Evolutionary conservation across 257 asterid genomes (phyloP), one percentile per base, ranked within the genome.

Genomic region (Primulina tabacum): DNA sequence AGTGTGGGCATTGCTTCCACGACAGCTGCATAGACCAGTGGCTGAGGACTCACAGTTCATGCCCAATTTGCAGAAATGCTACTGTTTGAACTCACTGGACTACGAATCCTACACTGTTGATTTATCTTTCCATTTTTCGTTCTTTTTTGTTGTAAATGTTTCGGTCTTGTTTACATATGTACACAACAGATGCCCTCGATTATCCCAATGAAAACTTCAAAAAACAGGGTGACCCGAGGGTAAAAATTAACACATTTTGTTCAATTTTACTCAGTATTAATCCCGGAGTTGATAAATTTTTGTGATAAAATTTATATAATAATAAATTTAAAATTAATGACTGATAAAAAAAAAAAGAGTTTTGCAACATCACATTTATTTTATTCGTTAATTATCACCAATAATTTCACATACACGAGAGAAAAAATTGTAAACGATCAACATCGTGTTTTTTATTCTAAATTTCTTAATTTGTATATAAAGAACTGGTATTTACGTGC

Each of bases 1-100:
- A 67, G 29, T 84, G 89, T 34, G 77, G 66, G 20, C 87, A 80
- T 60, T 80, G 73, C 62, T 84, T 75, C 75, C 89, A 82, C 62
- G 75, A 34, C n/a, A 76, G 78, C 18, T 80, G 85, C 67, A 75
- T 83, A 62, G 78, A 75, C 61, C 64, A 65, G 40, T 83, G 88
- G 85, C 43, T 80, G 43, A 57, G 72, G 62, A 64, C 72, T 57
- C 76, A 77, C 40, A 60, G 64, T 9, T 61, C 69, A 12, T 77
- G 88, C 26, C 86, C 88, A 4, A 28, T 78, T 21, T 85, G 90
- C 69, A 61, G 89, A 63, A 74, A 62, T 50, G 21, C 81, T 21
- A 62, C 63, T 4, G 20, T 11, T 20, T 14, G 14, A 34, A 16
- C 8, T 50, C 57, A 24, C 20, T 16, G 21, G 57, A 50, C 8